Evolutionary conservation across 192 early-diverging fungal genomes (phyloP).

Genomic region (Kappamyces sp.): DNA sequence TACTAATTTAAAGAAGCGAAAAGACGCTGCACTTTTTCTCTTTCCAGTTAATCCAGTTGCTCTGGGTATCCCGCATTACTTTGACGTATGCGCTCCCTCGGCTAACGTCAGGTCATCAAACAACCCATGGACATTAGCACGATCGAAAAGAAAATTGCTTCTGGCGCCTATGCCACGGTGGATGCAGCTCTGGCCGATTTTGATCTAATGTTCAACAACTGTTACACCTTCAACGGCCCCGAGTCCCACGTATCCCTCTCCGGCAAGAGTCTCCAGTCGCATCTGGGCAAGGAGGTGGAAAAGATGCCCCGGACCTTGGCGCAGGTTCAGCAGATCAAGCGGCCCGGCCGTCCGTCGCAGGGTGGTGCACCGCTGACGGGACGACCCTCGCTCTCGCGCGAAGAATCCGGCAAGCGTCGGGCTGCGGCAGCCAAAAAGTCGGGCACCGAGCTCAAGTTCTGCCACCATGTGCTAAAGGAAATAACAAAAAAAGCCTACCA

Average conservation of each 20-base stretch:
- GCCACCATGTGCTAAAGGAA: conserved; percentile 28
- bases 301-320: conserved; percentile 30
- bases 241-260: conserved; percentile 31
- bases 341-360: background rate
- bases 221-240: conserved; percentile 45
- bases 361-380: background rate
- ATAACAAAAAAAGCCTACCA: conserved; percentile 30
- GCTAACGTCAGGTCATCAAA: conserved; percentile 48
- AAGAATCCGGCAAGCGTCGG: background rate
- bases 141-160: conserved; percentile 61
- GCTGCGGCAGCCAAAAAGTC: conserved; percentile 1
- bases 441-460: conserved; percentile 29
- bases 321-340: conserved; percentile 15
- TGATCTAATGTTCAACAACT: conserved; percentile 47
- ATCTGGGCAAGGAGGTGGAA: conserved; percentile 37
- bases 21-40: conserved; percentile 81
- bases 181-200: conserved; percentile 39
- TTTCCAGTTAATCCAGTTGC: conserved; percentile 67
- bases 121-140: conserved; percentile 79
- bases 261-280: conserved; percentile 26
- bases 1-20: conserved; percentile 66
- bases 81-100: background rate
- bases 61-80: conserved; percentile 64
- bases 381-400: too few relatives aligned
- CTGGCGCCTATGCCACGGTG: conserved; percentile 47